phyloP scores from a whole-genome alignment of 129 eudicot species.

The Artemisia annua region DNA sequence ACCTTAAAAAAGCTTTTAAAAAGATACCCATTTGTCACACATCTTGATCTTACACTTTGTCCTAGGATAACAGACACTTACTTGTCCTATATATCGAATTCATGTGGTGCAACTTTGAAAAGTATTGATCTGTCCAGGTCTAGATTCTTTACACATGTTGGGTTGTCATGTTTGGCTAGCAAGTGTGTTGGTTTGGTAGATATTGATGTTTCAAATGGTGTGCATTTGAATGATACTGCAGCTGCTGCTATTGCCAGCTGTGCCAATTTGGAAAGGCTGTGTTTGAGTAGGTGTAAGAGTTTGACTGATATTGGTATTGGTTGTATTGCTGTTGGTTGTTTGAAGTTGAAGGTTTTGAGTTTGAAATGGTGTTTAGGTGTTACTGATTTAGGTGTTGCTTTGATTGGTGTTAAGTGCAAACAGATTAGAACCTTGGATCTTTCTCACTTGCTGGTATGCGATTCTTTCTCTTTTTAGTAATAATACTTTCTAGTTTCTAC shows the following conservation, averaged over 20 bases:
- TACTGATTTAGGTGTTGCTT: constrained; percentile 92
- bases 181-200: constrained; percentile 66
- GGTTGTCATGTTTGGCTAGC: constrained; percentile 58
- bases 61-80: constrained; percentile 59
- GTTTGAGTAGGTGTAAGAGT: constrained; percentile 74
- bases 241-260: constrained; percentile 71
- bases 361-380: constrained; percentile 96
- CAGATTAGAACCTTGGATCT: constrained; percentile 80
- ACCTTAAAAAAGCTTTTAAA: constrained; percentile 37
- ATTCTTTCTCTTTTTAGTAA: constrained; percentile 13
- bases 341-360: constrained; percentile 60
- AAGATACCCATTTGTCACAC: constrained; percentile 58
- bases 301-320: constrained; percentile 94
- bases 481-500: neutral
- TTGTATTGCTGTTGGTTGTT: constrained; percentile 96
- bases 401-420: constrained; percentile 92
- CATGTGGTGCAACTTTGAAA: constrained; percentile 37
- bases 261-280: constrained; percentile 67
- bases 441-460: constrained; percentile 86
- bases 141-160: constrained; percentile 63
- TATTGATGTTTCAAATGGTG: constrained; percentile 76
- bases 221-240: constrained; percentile 60
- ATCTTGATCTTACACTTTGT: constrained; percentile 76
- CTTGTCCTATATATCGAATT: constrained; percentile 32
- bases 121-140: constrained; percentile 76